A percentile compares a stretch with the other conserved stretches of the same genome.
phyloP scores from a whole-genome alignment of 1,284 basidiomycete genomes.

The Moesziomyces parantarcticus region DNA sequence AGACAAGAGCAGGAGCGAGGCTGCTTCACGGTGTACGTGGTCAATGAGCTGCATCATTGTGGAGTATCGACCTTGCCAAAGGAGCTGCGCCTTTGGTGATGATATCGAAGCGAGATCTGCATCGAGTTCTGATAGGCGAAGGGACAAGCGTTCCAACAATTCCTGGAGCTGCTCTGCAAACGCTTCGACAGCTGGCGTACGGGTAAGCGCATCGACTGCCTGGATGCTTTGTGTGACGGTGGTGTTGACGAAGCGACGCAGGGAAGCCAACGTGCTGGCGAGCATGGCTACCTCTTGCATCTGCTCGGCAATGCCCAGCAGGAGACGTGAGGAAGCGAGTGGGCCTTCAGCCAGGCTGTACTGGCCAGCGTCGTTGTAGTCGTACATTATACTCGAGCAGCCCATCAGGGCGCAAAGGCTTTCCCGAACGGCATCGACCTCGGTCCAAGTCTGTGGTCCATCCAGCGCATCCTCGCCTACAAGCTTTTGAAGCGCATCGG shows the following conservation, averaged over 20 bases:
- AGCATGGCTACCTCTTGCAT: conserved; percentile 8
- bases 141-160: conserved; percentile 22
- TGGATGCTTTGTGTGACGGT: conserved; percentile 24
- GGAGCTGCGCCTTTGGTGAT: not conserved
- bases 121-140: conserved; percentile 24
- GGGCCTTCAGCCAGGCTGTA: not conserved
- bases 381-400: conserved; percentile 15
- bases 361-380: not conserved
- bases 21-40: conserved; percentile 18
- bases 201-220: conserved; percentile 24
- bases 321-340: not conserved
- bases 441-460: not conserved
- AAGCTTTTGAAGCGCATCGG: not conserved
- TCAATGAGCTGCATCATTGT: conserved; percentile 32
- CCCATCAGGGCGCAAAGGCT: conserved; percentile 27
- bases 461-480: not conserved
- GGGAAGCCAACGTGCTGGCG: conserved; percentile 12
- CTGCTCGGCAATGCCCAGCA: conserved; percentile 16
- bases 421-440: conserved; percentile 35
- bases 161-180: conserved; percentile 37
- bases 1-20: conserved; percentile 20
- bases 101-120: conserved; percentile 23
- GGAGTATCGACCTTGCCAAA: conserved; percentile 10
- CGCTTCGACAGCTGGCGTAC: conserved; percentile 39
- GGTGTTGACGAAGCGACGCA: conserved; percentile 15